These are phyloP conservation scores for Bipolaris zeicola DNA, from an alignment of 2,329 filamentous ascomycete genomes.

Conservation along the genomic window DNA sequence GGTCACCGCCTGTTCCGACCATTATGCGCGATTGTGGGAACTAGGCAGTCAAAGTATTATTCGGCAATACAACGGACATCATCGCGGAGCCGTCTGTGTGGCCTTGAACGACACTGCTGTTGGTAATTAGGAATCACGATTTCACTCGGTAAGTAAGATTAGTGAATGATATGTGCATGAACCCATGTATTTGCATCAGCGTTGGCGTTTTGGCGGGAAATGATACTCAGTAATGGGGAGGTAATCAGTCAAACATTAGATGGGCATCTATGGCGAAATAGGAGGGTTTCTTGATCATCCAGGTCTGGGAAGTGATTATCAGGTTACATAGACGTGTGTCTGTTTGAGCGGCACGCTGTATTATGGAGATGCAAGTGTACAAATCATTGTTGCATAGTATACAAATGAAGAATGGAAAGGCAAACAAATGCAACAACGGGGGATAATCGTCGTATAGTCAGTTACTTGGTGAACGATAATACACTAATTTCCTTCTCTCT, in stretches of 20 bases:
- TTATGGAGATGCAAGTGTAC: not conserved
- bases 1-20: conserved; percentile 90
- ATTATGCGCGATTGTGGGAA: conserved; percentile 93
- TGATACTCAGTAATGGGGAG: not conserved
- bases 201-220: conserved; percentile 11
- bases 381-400: not conserved
- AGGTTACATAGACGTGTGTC: not conserved
- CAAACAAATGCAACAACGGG: too few relatives aligned
- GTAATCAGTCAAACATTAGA: not conserved
- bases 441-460: too few relatives aligned
- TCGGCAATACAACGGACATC: conserved; percentile 92
- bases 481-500: too few relatives aligned
- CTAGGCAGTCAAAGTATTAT: conserved; percentile 85
- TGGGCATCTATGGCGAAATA: conserved; percentile 6
- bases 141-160: conserved; percentile 7
- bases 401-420: not conserved
- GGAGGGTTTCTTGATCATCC: not conserved
- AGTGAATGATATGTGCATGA: not conserved
- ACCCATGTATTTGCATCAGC: conserved; percentile 12
- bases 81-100: conserved; percentile 88
- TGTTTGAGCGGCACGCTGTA: too few relatives aligned
- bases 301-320: not conserved
- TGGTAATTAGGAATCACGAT: conserved; percentile 29
- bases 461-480: too few relatives aligned
- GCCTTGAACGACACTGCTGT: conserved; percentile 76